Percentiles rank a stretch among this genome's conserved stretches.
phyloP scores from a whole-genome alignment of 352 stramenopile genomes.

The Phytophthora multivora region DNA sequence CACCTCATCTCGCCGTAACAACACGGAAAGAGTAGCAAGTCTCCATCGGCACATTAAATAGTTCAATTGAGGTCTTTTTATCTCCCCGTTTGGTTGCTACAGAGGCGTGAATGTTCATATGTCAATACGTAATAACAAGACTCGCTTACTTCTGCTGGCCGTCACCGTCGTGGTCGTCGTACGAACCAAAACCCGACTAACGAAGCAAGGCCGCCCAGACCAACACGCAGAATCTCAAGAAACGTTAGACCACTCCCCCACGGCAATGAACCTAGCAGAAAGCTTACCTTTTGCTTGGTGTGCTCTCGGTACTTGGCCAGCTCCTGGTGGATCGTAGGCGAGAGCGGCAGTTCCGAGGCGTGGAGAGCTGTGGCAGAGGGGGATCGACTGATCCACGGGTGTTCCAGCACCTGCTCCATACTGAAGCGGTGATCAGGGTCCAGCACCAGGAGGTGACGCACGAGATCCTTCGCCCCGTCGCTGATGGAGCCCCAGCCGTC shows the following conservation, averaged over 20 bases:
- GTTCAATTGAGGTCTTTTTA: too few relatives aligned
- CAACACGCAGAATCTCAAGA: conserved; percentile 29
- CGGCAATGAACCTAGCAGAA: not conserved
- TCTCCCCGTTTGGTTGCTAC: not conserved
- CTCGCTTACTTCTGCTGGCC: conserved; percentile 10
- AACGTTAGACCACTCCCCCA: conserved; percentile 20
- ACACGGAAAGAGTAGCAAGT: too few relatives aligned
- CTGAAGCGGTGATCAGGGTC: conserved; percentile 67
- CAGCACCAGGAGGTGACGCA: conserved; percentile 77
- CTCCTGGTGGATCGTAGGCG: conserved; percentile 71
- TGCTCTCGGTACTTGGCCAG: conserved; percentile 65
- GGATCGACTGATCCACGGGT: conserved; percentile 67
- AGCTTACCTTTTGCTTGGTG: conserved; percentile 54
- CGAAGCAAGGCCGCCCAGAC: conserved; percentile 23
- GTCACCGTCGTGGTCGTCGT: conserved; percentile 26
- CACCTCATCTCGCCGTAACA: not conserved
- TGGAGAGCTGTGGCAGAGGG: conserved; percentile 9
- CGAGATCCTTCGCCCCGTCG: conserved; percentile 67
- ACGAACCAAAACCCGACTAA: conserved; percentile 34
- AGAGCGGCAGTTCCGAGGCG: conserved; percentile 50
- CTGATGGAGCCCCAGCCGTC: conserved; percentile 73
- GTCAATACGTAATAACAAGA: not conserved
- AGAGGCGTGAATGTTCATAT: not conserved
- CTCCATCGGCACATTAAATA: too few relatives aligned
- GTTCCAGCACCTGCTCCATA: conserved; percentile 69